Percentiles rank a stretch among this genome's conserved stretches.
phyloP scores from a whole-genome alignment of 1,139 yeast species.

The Geotrichum carabidarum region DNA sequence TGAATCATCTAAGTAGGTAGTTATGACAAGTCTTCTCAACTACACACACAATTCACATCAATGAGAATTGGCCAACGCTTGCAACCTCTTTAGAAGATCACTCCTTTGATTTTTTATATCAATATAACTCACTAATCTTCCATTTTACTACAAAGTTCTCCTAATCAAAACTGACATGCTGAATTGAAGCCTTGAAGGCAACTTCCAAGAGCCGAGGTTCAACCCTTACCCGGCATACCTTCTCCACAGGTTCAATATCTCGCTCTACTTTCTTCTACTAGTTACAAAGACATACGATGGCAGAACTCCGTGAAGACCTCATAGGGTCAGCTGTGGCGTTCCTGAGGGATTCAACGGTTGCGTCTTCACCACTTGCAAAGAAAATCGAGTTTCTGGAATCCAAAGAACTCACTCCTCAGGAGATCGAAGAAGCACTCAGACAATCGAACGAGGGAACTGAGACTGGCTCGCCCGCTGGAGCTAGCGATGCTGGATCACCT shows the following conservation, averaged over 20 bases:
- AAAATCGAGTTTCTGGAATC: constrained; percentile 81
- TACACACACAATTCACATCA: too few species aligned
- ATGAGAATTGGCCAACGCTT: too few species aligned
- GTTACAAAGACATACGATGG: constrained; percentile 2
- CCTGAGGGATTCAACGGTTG: constrained; percentile 69
- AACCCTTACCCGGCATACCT: neutral
- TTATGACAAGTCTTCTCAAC: too few species aligned
- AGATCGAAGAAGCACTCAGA: constrained; percentile 73
- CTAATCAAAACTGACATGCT: too few species aligned
- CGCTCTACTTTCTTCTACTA: neutral
- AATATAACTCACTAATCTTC: too few species aligned
- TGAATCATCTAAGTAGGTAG: too few species aligned
- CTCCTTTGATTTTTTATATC: too few species aligned
- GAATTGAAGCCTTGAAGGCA: too few species aligned
- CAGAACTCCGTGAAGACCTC: constrained; percentile 59
- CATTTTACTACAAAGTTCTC: too few species aligned
- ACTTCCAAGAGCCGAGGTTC: neutral
- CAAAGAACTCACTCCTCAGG: constrained; percentile 74
- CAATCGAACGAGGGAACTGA: constrained; percentile 41
- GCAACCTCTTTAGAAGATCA: too few species aligned
- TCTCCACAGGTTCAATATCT: neutral
- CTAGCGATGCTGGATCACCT: constrained; percentile 18
- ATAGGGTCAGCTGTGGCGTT: constrained; percentile 75
- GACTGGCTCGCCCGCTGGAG: constrained; percentile 26
- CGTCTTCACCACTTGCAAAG: constrained; percentile 70